These are phyloP conservation scores for Elsinoe ampelina DNA, from an alignment of 2,329 filamentous ascomycete genomes.

Conservation along the genomic window DNA sequence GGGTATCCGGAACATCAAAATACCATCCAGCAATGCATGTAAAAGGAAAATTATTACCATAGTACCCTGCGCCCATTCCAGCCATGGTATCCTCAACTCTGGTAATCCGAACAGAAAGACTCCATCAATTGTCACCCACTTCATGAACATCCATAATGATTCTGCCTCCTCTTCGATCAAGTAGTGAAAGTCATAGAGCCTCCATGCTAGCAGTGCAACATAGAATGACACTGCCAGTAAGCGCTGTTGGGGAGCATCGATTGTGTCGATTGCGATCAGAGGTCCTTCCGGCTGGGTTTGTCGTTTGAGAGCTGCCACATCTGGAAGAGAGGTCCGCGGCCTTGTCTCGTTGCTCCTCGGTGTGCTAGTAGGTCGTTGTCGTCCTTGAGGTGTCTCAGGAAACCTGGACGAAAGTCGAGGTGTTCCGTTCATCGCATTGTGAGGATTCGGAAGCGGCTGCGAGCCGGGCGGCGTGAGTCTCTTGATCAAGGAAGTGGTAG, in stretches of 20 bases:
- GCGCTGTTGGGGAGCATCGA: slow-evolving; percentile 86
- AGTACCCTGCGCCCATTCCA: slow-evolving; percentile 75
- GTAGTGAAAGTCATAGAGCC: slow-evolving; percentile 75
- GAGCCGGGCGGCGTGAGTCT: neutral
- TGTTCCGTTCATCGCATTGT: slow-evolving; percentile 71
- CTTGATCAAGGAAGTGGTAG: neutral
- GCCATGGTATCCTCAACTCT: slow-evolving; percentile 84
- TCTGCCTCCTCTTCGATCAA: slow-evolving; percentile 72
- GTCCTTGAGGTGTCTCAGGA: slow-evolving; percentile 58
- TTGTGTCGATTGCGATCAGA: slow-evolving; percentile 67
- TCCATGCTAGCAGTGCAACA: slow-evolving; percentile 65
- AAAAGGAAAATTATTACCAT: slow-evolving; percentile 61
- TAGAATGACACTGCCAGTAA: slow-evolving; percentile 81
- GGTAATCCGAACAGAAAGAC: slow-evolving; percentile 81
- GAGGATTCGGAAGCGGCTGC: neutral
- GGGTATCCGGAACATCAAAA: slow-evolving; percentile 87
- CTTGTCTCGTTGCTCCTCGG: slow-evolving; percentile 25
- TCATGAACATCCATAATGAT: slow-evolving; percentile 84
- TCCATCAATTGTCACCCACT: slow-evolving; percentile 85
- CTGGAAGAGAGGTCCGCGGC: slow-evolving; percentile 27
- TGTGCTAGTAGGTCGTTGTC: slow-evolving; percentile 21
- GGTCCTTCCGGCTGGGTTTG: slow-evolving; percentile 38
- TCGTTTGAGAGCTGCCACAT: slow-evolving; percentile 17
- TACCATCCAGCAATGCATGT: slow-evolving; percentile 66
- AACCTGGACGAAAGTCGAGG: slow-evolving; percentile 75